phyloP scores from a whole-genome alignment of 179 eudicot species.

The Patellifolia procumbens region DNA sequence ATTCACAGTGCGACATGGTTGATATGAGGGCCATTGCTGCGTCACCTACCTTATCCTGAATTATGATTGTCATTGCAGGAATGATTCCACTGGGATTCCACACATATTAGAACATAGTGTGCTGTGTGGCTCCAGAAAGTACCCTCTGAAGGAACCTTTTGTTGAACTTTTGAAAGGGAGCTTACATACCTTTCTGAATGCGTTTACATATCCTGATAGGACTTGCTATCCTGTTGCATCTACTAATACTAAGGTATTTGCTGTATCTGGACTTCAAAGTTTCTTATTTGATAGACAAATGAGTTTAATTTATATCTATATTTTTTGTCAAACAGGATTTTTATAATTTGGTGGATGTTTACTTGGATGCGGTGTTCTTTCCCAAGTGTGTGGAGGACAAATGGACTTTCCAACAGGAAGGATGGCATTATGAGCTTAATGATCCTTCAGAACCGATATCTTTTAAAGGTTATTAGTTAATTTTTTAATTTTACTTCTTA shows the following conservation, averaged over 20 bases:
- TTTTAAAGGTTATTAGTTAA: conserved; percentile 60
- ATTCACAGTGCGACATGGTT: neutral
- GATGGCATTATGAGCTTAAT: conserved; percentile 97
- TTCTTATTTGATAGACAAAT: neutral
- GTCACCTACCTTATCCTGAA: neutral
- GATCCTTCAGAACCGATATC: conserved; percentile 85
- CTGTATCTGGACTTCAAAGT: neutral
- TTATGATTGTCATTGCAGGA: conserved; percentile 44
- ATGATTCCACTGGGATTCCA: conserved; percentile 97
- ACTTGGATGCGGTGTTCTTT: conserved; percentile 95
- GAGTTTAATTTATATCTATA: neutral
- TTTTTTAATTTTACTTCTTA: neutral
- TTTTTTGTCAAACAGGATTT: conserved; percentile 58
- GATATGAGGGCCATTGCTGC: neutral
- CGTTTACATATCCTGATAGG: conserved; percentile 97
- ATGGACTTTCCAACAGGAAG: conserved; percentile 94
- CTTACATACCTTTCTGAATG: conserved; percentile 87
- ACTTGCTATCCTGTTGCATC: conserved; percentile 99
- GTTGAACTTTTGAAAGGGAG: conserved; percentile 97
- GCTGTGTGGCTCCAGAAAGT: conserved; percentile 94
- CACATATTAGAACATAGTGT: conserved; percentile 97
- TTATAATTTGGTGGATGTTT: conserved; percentile 95
- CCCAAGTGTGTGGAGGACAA: conserved; percentile 87
- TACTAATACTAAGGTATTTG: conserved; percentile 79
- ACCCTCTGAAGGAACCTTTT: conserved; percentile 95